Percentiles rank a stretch among this genome's conserved stretches.
phyloP scores from a whole-genome alignment of 345 rosid species.

The Trapa bicornis region DNA sequence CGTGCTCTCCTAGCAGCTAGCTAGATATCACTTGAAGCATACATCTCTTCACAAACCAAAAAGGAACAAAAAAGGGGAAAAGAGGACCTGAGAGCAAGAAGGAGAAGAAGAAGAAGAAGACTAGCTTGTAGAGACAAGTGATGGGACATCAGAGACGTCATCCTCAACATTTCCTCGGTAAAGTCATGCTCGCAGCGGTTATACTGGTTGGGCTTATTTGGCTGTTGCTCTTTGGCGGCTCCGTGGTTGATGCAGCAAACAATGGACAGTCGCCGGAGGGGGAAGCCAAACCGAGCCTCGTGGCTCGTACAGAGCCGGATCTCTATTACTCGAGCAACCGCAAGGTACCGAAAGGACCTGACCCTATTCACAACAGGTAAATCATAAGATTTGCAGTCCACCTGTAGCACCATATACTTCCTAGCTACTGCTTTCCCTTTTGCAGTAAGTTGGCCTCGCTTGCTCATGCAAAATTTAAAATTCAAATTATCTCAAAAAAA shows the following conservation, averaged over 20 bases:
- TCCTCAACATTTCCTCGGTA: slow-evolving; percentile 6
- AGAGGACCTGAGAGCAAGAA: background rate
- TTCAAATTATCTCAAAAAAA: too few relatives aligned
- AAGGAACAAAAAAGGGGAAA: background rate
- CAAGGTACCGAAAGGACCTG: slow-evolving; percentile 87
- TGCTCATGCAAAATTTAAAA: too few relatives aligned
- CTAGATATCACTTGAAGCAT: too few relatives aligned
- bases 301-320: slow-evolving; percentile 20
- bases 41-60: too few relatives aligned
- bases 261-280: background rate
- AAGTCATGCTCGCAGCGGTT: slow-evolving; percentile 14
- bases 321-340: slow-evolving; percentile 61
- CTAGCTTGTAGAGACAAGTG: background rate
- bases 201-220: slow-evolving; percentile 20
- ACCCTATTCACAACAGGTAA: slow-evolving; percentile 96
- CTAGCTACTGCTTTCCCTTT: too few relatives aligned
- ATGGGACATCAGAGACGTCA: slow-evolving; percentile 1
- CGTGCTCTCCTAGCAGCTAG: background rate
- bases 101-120: background rate
- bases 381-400: background rate
- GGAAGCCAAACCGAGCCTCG: slow-evolving; percentile 8
- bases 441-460: too few relatives aligned
- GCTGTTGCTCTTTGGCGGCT: slow-evolving; percentile 16
- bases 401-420: too few relatives aligned
- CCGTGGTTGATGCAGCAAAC: slow-evolving; percentile 18